Percentiles rank a stretch among this genome's conserved stretches.
Conservation (phyloP, 1,284 basidiomycete genomes). For the Heterobasidion parviporum region DNA sequence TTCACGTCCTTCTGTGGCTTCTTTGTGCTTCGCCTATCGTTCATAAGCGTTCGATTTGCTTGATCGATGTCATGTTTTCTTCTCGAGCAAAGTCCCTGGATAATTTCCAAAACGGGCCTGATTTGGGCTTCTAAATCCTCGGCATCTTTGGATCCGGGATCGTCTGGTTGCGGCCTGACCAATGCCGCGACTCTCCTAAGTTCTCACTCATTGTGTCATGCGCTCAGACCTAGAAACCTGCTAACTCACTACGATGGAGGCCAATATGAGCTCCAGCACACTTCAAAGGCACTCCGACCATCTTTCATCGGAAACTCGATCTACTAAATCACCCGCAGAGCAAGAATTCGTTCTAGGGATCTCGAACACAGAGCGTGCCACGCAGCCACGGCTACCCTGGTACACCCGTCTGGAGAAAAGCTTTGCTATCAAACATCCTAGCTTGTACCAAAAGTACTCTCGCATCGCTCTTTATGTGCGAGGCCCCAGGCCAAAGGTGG, state of each 20-base stretch:
- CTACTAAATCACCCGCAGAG: background rate
- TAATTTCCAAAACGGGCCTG: too few species aligned
- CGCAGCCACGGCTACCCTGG: background rate
- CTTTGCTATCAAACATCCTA: slow-evolving; percentile 9
- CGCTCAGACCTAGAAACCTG: background rate
- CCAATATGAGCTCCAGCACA: slow-evolving; percentile 17
- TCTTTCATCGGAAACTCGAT: background rate
- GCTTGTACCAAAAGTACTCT: slow-evolving; percentile 14
- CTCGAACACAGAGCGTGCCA: background rate
- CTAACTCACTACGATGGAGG: slow-evolving; percentile 14
- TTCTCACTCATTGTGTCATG: background rate
- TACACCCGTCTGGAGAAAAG: background rate
- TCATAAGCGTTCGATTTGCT: too few species aligned
- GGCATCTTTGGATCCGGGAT: too few species aligned
- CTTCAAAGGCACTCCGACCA: slow-evolving; percentile 10
- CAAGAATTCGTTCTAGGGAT: background rate
- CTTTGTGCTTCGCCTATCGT: too few species aligned
- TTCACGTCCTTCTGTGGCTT: too few species aligned
- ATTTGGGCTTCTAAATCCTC: too few species aligned
- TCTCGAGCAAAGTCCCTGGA: too few species aligned
- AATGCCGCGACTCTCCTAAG: too few species aligned
- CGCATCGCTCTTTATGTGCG: slow-evolving; percentile 33
- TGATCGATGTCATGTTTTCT: too few species aligned
- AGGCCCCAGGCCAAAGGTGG: slow-evolving; percentile 54
- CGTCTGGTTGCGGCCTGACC: too few species aligned